Conservation (phyloP, 1,284 basidiomycete genomes). For the Leccinum griseonigrum region DNA sequence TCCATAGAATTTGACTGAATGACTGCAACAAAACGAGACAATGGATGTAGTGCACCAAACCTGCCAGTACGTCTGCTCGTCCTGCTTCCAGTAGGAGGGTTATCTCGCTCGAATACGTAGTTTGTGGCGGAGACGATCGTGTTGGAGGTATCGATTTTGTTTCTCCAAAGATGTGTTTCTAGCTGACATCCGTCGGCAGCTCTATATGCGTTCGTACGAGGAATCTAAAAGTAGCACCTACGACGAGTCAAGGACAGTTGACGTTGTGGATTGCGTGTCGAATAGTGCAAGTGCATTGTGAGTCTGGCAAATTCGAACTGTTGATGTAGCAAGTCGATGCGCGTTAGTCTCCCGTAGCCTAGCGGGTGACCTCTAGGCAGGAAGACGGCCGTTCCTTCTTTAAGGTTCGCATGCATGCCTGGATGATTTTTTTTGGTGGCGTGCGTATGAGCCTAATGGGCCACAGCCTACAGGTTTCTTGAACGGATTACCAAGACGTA, state of each 20-base stretch:
- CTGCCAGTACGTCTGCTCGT: no score
- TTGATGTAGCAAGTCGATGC: constrained; percentile 59
- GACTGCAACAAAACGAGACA: no score
- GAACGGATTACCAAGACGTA: constrained; percentile 61
- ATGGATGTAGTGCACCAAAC: no score
- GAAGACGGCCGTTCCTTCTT: no score
- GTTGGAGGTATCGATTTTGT: no score
- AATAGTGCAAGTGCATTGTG: constrained; percentile 84
- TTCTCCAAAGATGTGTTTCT: constrained; percentile 47
- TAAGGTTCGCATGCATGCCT: no score
- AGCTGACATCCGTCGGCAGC: constrained; percentile 27
- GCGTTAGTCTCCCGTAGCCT: constrained; percentile 9
- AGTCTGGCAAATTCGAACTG: constrained; percentile 76
- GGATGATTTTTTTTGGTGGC: background rate
- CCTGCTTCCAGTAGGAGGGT: no score
- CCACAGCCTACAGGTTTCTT: constrained; percentile 81
- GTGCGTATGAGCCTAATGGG: background rate
- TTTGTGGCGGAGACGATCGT: no score
- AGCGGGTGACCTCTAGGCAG: no score
- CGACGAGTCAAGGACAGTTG: constrained; percentile 51
- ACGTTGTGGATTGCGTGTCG: constrained; percentile 84
- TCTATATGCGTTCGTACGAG: constrained; percentile 19
- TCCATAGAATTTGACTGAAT: no score
- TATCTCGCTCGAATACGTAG: no score
- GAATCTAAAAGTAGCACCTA: constrained; percentile 11